Base-by-base conservation (phyloP, 768 basidiomycete genomes). In the Amanita subjunquillea region DNA sequence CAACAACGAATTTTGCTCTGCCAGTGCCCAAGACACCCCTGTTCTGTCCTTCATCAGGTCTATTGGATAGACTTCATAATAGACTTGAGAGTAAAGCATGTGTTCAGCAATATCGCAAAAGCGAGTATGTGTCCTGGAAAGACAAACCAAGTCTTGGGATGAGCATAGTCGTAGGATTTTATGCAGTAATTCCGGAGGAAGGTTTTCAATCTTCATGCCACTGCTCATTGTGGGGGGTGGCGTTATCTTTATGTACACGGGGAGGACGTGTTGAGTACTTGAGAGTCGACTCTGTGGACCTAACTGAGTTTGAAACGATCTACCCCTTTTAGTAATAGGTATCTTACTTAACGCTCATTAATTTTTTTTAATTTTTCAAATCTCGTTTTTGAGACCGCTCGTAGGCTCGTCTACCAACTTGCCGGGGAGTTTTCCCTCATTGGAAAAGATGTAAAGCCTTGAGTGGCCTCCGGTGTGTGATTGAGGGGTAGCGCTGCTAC, bases 261-360 rank as follows among this genome's bases (percentile, higher is more conserved):
- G 17, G 15, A 17, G 20, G 86, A 84, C 27, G 29, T 30, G 29
- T 17, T 17, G 17, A 17, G 17, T 17, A 17, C 17, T 17, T 17
- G 17, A 17, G 17, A 17, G 17, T 17, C 17, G 17, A 17, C 17
- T 17, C 17, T 17, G 17, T 17, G 17, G 17, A 17, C 17, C 17
- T 17, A 17, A 17, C 17, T 17, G 17, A 17, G 17, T 17, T 17
- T 17, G 17, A 17, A 17, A 17, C 17, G 17, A 17, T 17, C 17
- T 17, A 17, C 17, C 17, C 17, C 17, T 17, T 17, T 17, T 17
- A 17, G 17, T 17, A 17, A 17, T 17, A 17, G 17, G 17, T 0
- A 17, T 17, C 17, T 17, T 17, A 17, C 17, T 17, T 17, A 17
- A 17, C 17, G 17, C 17, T 17, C 17, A 17, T 17, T 17, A 17